These are phyloP conservation scores for Alopecurus myosuroides DNA, from an alignment of 176 grass and related monocot species.

Conservation along the genomic window DNA sequence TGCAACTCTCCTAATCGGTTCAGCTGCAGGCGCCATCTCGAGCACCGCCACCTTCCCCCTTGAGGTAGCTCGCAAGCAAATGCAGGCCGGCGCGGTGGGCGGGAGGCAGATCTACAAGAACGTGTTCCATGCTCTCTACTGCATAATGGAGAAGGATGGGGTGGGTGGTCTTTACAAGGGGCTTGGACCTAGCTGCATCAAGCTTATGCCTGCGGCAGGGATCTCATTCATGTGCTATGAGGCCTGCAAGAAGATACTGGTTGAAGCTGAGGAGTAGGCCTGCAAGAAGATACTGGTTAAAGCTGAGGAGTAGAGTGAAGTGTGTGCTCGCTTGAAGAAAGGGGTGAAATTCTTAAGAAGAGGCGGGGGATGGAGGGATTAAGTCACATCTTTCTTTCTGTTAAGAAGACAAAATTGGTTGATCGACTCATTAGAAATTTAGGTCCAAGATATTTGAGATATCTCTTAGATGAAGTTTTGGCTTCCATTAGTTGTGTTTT, in stretches of 20 bases:
- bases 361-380: not conserved
- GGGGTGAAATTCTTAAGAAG: not conserved
- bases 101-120: conserved; percentile 88
- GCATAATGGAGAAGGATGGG: conserved; percentile 90
- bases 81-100: conserved; percentile 88
- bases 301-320: conserved; percentile 39
- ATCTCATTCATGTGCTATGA: conserved; percentile 99
- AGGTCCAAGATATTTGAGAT: conserved; percentile 24
- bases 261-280: conserved; percentile 60
- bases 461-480: conserved; percentile 42
- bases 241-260: conserved; percentile 93
- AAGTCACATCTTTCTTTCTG: conserved; percentile 12
- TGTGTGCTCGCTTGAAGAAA: not conserved
- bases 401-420: conserved; percentile 5
- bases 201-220: conserved; percentile 87
- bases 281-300: conserved; percentile 94
- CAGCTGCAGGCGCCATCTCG: conserved; percentile 79
- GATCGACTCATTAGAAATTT: conserved; percentile 15
- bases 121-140: conserved; percentile 89
- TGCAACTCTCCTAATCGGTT: conserved; percentile 84
- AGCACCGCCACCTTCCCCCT: conserved; percentile 94
- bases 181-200: conserved; percentile 94
- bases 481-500: conserved; percentile 7
- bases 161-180: conserved; percentile 82
- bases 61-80: conserved; percentile 93